Conservation (phyloP, 306 rosid genomes). For the Begonia fuchsioides region DNA sequence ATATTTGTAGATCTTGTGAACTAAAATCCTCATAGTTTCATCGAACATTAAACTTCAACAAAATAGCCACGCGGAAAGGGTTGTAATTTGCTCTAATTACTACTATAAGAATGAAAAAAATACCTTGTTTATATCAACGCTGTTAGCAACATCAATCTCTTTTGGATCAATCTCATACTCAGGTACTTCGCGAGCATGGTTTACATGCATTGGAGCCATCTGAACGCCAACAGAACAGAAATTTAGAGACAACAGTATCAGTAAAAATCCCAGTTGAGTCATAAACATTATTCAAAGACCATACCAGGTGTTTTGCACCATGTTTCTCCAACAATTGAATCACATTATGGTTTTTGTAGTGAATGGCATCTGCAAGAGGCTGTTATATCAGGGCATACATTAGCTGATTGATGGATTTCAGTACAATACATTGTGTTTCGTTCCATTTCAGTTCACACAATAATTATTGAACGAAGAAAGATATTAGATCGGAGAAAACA, state of each 20-base stretch:
- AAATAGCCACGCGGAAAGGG: no score
- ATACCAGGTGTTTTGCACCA: slow-evolving; percentile 68
- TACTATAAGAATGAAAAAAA: background rate
- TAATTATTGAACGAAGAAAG: no score
- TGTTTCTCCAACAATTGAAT: slow-evolving; percentile 69
- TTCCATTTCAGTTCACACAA: no score
- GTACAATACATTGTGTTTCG: no score
- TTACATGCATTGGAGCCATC: slow-evolving; percentile 82
- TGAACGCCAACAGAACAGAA: slow-evolving; percentile 17
- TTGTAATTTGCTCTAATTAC: no score
- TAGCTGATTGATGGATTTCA: background rate
- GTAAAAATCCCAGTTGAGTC: background rate
- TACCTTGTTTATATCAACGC: slow-evolving; percentile 74
- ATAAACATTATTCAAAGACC: slow-evolving; percentile 4
- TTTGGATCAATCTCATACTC: slow-evolving; percentile 82
- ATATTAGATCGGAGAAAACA: no score
- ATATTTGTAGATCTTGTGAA: no score
- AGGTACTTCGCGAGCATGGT: slow-evolving; percentile 71
- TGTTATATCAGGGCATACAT: slow-evolving; percentile 20
- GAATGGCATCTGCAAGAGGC: slow-evolving; percentile 92
- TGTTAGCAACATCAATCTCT: slow-evolving; percentile 78
- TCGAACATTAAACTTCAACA: no score
- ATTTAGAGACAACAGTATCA: slow-evolving; percentile 2
- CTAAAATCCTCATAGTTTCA: no score
- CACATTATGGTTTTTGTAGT: slow-evolving; percentile 57